phyloP scores from a whole-genome alignment of 768 basidiomycete genomes.

The Termitomyces heimii region DNA sequence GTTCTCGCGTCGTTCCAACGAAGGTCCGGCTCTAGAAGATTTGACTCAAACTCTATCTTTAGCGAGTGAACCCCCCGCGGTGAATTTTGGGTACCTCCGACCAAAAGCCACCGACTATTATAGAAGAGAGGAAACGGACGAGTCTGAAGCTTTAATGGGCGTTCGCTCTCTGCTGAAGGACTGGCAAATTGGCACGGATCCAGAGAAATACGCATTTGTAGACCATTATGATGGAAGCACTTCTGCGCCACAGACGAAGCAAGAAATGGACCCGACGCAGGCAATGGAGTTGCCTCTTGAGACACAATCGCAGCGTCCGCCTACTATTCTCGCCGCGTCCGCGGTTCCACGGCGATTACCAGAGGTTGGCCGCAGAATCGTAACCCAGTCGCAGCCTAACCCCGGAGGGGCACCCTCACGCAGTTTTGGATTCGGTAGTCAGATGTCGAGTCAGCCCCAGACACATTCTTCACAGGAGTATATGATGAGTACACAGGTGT shows the following conservation, averaged over 20 bases:
- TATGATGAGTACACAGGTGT: slow-evolving; percentile 60
- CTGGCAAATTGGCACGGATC: slow-evolving; percentile 56
- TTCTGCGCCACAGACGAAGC: slow-evolving; percentile 5
- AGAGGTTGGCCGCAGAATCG: slow-evolving; percentile 6
- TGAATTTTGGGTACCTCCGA: slow-evolving; percentile 57
- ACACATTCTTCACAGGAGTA: slow-evolving; percentile 31
- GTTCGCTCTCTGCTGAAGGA: slow-evolving; percentile 61
- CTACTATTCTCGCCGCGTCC: slow-evolving; percentile 29
- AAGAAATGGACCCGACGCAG: neutral
- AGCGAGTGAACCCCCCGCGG: slow-evolving; percentile 45
- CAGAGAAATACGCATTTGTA: slow-evolving; percentile 40
- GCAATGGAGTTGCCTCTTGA: neutral
- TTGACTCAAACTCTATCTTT: slow-evolving; percentile 60
- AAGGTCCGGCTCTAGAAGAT: slow-evolving; percentile 36
- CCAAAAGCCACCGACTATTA: slow-evolving; percentile 35
- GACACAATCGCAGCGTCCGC: slow-evolving; percentile 24
- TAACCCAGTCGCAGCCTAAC: slow-evolving; percentile 12
- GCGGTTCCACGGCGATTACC: slow-evolving; percentile 15
- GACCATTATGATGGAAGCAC: slow-evolving; percentile 46
- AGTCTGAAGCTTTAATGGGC: slow-evolving; percentile 35
- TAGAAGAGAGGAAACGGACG: slow-evolving; percentile 16
- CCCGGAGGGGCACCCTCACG: slow-evolving; percentile 1
- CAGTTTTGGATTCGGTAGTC: slow-evolving; percentile 8
- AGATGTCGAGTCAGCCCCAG: slow-evolving; percentile 5
- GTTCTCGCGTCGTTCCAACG: slow-evolving; percentile 23